Evolutionary conservation across 208 protist species (phyloP), one percentile per base, ranked within the genome.

Genomic region (Trypanosomatidae sp.): DNA sequence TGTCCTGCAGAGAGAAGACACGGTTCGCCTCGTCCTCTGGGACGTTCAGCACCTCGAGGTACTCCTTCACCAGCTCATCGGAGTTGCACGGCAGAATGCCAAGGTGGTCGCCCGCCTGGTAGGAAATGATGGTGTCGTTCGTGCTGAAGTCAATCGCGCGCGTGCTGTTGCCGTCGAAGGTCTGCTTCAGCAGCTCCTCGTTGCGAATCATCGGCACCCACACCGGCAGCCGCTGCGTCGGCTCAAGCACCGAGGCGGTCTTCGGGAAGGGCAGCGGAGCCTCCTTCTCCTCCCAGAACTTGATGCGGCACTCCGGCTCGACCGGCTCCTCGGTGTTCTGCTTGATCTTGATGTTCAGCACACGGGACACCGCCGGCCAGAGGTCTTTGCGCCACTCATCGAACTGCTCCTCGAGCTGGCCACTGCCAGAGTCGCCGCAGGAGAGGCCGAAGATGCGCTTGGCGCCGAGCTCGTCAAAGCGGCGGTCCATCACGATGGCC

Each of bases 61-160:
- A 96, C 17, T 87, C 75, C 13, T 95, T 52, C 12, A 99, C 97
- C 2, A 98, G 62, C 22, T 69, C 76, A 50, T 93, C 84, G 9
- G 86, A 58, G 83, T 99, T 99, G 76, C 84, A 81, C 22, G 98
- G 90, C 65, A 95, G 91, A n/a, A 99, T 87, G 58, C 93, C 98
- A 5, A 98, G 76, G 83, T 99, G 97, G 80, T 99, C 98, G 25
- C 98, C 98, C 10, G 95, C 91, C 73, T 98, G 89, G 83, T 96
- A 96, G 39, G 91, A 95, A 47, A 98, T 95, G 73, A 95, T 94
- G 10, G 91, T 94, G 56, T 85, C 84, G 28, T 43, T 69, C 47
- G 97, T 87, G 76, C 87, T 85, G 56, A 99, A 90, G 47, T 97
- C 93, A 41, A 99, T 91, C 62, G 83, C 87, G 8, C 84, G 84